These are phyloP conservation scores for Mychonastes homosphaera DNA, from an alignment of 139 green algal genomes.

Conservation along the genomic window DNA sequence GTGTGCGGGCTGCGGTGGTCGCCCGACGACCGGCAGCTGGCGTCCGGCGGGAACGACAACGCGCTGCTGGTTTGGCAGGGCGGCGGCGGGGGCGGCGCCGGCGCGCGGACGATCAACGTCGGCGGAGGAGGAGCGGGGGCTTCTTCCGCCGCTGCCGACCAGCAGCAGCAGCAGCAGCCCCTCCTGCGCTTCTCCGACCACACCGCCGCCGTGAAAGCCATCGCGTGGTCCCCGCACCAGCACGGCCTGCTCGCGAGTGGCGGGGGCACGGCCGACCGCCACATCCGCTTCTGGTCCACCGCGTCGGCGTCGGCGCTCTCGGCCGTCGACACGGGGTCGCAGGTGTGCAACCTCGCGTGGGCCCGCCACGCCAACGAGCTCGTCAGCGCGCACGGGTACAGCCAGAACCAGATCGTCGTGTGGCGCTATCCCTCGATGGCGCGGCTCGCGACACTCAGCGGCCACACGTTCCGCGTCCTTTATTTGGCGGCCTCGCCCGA, in stretches of 20 bases:
- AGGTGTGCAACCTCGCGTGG: slow-evolving; percentile 95
- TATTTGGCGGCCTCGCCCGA: slow-evolving; percentile 90
- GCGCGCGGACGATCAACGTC: no score
- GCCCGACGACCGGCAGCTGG: slow-evolving; percentile 44
- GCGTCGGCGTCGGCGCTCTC: slow-evolving; percentile 66
- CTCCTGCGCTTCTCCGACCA: slow-evolving; percentile 29
- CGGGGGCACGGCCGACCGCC: slow-evolving; percentile 90
- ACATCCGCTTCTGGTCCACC: slow-evolving; percentile 97
- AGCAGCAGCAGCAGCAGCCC: slow-evolving; percentile 32
- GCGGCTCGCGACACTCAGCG: slow-evolving; percentile 81
- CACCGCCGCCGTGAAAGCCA: slow-evolving; percentile 83
- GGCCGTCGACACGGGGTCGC: slow-evolving; percentile 80
- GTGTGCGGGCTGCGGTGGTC: slow-evolving; percentile 64
- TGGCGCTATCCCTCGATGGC: slow-evolving; percentile 80
- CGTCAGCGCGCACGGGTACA: slow-evolving; percentile 94
- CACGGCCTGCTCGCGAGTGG: slow-evolving; percentile 86
- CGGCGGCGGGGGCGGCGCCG: no score
- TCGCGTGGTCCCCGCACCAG: slow-evolving; percentile 71
- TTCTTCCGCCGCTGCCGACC: no score
- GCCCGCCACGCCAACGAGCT: slow-evolving; percentile 94
- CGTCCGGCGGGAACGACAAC: slow-evolving; percentile 79
- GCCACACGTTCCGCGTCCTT: slow-evolving; percentile 88
- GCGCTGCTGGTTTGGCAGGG: slow-evolving; percentile 42
- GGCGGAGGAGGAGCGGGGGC: no score
- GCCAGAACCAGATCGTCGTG: slow-evolving; percentile 90